Percentiles rank a stretch among this genome's conserved stretches.
These are phyloP conservation scores for Lophium mytilinum DNA, from an alignment of 495 filamentous ascomycete genomes.

Conservation along the genomic window DNA sequence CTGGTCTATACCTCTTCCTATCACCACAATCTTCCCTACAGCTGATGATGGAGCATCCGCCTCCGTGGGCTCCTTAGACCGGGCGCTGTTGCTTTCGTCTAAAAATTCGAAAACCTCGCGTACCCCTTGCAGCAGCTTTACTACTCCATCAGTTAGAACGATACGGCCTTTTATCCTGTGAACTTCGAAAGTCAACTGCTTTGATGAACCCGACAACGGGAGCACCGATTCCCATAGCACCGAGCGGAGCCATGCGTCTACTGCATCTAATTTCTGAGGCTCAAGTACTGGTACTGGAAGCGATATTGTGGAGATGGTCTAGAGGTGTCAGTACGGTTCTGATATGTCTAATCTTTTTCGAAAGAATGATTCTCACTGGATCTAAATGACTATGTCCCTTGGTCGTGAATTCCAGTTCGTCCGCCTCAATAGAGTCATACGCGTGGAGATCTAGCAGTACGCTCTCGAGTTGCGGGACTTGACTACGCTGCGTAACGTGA, in stretches of 20 bases:
- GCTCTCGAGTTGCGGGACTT: constrained; percentile 73
- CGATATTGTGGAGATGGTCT: constrained; percentile 85
- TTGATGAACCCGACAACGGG: constrained; percentile 34
- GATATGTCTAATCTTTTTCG: background rate
- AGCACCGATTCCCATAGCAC: constrained; percentile 74
- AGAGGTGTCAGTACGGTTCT: constrained; percentile 1
- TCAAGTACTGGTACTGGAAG: constrained; percentile 53
- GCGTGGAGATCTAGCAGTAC: constrained; percentile 85
- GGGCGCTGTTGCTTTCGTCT: constrained; percentile 43
- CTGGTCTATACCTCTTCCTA: constrained; percentile 55
- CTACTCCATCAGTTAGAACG: constrained; percentile 48
- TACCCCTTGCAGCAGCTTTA: constrained; percentile 82
- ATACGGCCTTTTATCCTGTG: constrained; percentile 81
- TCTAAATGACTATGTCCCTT: constrained; percentile 63
- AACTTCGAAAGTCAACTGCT: constrained; percentile 52
- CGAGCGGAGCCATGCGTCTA: constrained; percentile 78
- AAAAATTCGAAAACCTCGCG: constrained; percentile 88
- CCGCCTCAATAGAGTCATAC: constrained; percentile 67
- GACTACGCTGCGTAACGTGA: constrained; percentile 68
- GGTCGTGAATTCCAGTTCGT: constrained; percentile 48
- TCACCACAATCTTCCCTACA: constrained; percentile 68
- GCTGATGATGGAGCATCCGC: constrained; percentile 13
- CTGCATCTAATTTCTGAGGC: constrained; percentile 41
- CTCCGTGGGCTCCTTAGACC: constrained; percentile 19
- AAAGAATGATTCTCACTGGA: constrained; percentile 47